Evolutionary conservation across 495 filamentous ascomycete species (phyloP), one percentile per base, ranked within the genome.

Genomic region (Wilcoxina mikolae): DNA sequence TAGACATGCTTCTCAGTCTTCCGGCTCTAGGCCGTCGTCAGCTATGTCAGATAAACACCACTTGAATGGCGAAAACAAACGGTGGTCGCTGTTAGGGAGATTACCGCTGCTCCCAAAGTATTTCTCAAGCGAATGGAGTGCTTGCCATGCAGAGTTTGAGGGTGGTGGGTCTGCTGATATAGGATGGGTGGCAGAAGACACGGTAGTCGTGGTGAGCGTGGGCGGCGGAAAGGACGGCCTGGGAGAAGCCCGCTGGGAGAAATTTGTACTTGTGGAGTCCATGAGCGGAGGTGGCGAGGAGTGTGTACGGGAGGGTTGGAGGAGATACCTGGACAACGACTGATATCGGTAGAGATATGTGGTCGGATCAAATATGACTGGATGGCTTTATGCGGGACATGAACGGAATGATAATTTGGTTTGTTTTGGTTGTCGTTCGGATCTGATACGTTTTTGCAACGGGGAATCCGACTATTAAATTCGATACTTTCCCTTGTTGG

Each of bases 231-330:
- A 58, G 4, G 24, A 54, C 23, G 51, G 51, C 4, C 31, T 38
- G 20, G 57, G 62, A 10, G 62, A 65, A 35, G 55, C 64, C 20
- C 56, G 56, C 17, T 66, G 64, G 64, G 64, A 66, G 43, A 66
- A 66, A 20, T 66, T 66, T 47, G 59, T 66, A n/a, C 45, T 66
- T 42, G 50, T 64, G 35, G 61, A 64, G 24, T 18, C 28, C 2
- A 33, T 43, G 38, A 29, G 23, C 20, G 51, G 51, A 17, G 23
- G n/a, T 29, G 62, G 61, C 42, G 57, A 65, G 23, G 62, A 98
- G 43, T 59, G 55, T 42, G 51, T 65, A 33, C 41, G 63, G 50
- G 63, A 66, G 41, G 63, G 63, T 15, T 66, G 63, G 63, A 62
- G 63, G 50, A 54, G 63, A 26, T 66, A 66, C 55, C 25, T 66